Conservation (phyloP, 345 rosid genomes). For the Melaleuca quinquenervia region DNA sequence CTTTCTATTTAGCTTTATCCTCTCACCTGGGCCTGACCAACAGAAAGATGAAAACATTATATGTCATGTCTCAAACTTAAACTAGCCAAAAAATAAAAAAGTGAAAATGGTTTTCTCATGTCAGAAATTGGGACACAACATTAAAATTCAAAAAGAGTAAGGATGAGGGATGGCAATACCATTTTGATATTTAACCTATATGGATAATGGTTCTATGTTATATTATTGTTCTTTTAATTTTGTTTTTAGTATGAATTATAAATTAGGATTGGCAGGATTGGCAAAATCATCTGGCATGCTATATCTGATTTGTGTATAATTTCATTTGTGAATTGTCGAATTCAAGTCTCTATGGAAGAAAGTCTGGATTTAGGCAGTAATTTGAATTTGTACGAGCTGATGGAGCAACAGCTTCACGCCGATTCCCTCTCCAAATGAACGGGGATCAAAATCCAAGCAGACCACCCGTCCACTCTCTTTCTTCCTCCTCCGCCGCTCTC, state of each 20-base stretch:
- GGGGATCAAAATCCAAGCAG: background rate
- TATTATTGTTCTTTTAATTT: background rate
- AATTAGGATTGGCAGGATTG: background rate
- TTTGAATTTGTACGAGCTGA: background rate
- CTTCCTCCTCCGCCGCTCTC: background rate
- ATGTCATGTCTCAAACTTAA: background rate
- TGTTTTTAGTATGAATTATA: no score
- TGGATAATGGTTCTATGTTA: background rate
- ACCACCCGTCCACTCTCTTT: background rate
- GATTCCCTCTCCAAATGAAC: background rate
- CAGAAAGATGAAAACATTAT: background rate
- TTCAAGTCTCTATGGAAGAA: background rate
- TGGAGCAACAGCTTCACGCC: background rate
- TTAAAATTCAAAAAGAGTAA: background rate
- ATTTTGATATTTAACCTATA: background rate
- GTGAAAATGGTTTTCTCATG: background rate
- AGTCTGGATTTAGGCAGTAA: background rate
- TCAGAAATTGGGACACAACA: background rate
- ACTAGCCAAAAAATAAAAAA: background rate
- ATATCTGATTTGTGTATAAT: no score
- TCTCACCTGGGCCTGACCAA: background rate
- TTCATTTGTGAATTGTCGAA: background rate
- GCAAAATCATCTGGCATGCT: background rate
- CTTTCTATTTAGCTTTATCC: background rate
- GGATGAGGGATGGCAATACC: background rate